Evolutionary conservation across 768 basidiomycete genomes (phyloP), one percentile per base, ranked within the genome.

Genomic region (Suillus tomentosus): DNA sequence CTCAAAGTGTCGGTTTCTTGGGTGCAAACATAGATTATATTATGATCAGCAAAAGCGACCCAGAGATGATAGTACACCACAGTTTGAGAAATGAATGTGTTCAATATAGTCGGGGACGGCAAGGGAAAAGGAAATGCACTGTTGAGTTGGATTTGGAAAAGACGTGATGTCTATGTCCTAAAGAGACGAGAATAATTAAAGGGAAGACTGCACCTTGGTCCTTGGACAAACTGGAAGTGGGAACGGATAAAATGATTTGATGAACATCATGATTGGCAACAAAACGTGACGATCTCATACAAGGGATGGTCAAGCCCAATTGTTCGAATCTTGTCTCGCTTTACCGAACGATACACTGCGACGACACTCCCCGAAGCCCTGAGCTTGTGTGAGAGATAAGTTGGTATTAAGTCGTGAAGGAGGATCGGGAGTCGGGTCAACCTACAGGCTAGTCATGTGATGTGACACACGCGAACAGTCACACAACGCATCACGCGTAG

Each of bases 401-500:
- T 42, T 17, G 17, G 42, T 9, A 43, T 17, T 19, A 31, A 31
- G 31, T 31, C 6, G 17, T 17, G 17, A 19, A 45, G 9, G 42
- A 43, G 17, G 17, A 19, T 43, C 31, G 17, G 42, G 42, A 19
- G 31, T 31, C 31, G 31, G 31, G 31, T 5, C 31, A 31, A 1
- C 31, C 31, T 6, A 14, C 22, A 50, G 5, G 24, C 3, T 51
- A 27, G 15, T 53, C 51, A 53, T 53, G 56, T 57, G 56, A 57
- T 40, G 57, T 58, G 57, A 58, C 57, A 58, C 27, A 58, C 60
- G 54, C 60, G 60, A 56, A 39, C 31, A 36, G 60, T 61, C 45
- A 61, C 54, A 42, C 24, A 31, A 50, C 34, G 45, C 31, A 13
- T 60, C 60, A 61, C 51, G 50, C 27, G 14, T 61, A 24, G 17